phyloP scores from a whole-genome alignment of 2,329 filamentous ascomycete genomes.

The Epichloe scottii region DNA sequence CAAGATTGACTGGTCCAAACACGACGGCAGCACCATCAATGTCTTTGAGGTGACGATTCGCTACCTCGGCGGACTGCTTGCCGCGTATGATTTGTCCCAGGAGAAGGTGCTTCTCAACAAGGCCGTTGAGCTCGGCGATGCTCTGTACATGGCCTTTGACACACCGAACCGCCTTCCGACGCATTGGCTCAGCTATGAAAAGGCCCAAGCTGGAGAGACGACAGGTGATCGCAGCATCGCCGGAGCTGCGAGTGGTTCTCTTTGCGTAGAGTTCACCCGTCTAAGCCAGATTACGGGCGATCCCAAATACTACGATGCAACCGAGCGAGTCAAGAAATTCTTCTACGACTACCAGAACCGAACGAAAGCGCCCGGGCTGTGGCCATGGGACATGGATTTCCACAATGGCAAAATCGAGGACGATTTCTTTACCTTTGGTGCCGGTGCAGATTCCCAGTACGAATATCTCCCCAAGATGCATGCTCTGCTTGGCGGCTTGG shows the following conservation, averaged over 20 bases:
- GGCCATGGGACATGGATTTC: constrained; percentile 54
- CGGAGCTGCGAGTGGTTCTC: constrained; percentile 43
- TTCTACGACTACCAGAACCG: constrained; percentile 52
- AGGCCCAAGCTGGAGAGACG: constrained; percentile 26
- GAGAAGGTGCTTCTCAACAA: constrained; percentile 35
- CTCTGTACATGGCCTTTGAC: constrained; percentile 41
- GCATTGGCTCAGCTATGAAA: constrained; percentile 31
- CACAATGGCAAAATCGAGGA: constrained; percentile 34
- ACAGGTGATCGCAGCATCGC: constrained; percentile 24
- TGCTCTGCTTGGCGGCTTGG: constrained; percentile 51
- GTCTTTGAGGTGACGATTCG: constrained; percentile 52
- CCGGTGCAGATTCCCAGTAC: constrained; percentile 37
- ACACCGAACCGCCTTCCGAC: constrained; percentile 40
- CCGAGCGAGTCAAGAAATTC: constrained; percentile 59
- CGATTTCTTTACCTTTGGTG: constrained; percentile 30
- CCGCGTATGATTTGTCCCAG: constrained; percentile 38
- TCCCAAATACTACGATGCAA: constrained; percentile 62
- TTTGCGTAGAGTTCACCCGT: constrained; percentile 63
- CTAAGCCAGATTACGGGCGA: constrained; percentile 62
- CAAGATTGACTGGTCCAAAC: constrained; percentile 42
- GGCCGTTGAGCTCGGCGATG: constrained; percentile 39
- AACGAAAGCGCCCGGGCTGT: constrained; percentile 59
- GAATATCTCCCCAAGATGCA: constrained; percentile 50
- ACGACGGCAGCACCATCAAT: constrained; percentile 32
- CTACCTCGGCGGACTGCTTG: constrained; percentile 38